These are phyloP conservation scores for Teunomyces panamensis DNA, from an alignment of 805 yeast species.

Conservation along the genomic window DNA sequence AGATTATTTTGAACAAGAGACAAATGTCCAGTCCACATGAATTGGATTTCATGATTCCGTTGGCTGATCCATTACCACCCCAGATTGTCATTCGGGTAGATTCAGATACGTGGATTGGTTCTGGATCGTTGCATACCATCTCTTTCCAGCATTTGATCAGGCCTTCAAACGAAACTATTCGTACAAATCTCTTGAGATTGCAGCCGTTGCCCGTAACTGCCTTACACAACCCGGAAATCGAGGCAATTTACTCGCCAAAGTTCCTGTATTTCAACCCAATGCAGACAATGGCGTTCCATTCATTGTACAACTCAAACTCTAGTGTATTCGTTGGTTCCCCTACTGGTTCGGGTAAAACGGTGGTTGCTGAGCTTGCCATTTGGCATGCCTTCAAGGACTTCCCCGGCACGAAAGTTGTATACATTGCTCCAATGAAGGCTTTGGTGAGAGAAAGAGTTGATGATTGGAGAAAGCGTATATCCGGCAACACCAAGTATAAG, in stretches of 20 bases:
- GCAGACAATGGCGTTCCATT: constrained; percentile 96
- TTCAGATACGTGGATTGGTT: constrained; percentile 88
- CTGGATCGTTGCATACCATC: constrained; percentile 70
- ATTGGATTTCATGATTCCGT: constrained; percentile 89
- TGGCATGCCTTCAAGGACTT: constrained; percentile 91
- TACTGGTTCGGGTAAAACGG: constrained; percentile 94
- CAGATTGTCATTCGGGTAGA: constrained; percentile 77
- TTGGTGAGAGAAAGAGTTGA: constrained; percentile 79
- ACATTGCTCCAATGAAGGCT: constrained; percentile 89
- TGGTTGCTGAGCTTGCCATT: constrained; percentile 93
- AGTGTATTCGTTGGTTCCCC: constrained; percentile 95
- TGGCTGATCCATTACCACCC: constrained; percentile 84
- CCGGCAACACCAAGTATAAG: constrained; percentile 43
- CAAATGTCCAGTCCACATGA: constrained; percentile 57
- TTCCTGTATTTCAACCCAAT: constrained; percentile 94
- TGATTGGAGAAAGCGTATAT: constrained; percentile 65
- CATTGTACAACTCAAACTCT: constrained; percentile 73
- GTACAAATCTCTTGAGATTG: constrained; percentile 73
- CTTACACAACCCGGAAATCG: constrained; percentile 63
- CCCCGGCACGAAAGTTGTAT: constrained; percentile 78
- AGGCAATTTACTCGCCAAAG: constrained; percentile 59
- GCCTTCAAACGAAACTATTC: constrained; percentile 83
- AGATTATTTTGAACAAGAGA: constrained; percentile 62
- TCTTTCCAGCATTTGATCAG: constrained; percentile 88
- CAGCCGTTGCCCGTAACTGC: constrained; percentile 88